Base-by-base conservation (phyloP, 2,329 filamentous ascomycete species). In the Talaromyces verruculosus region DNA sequence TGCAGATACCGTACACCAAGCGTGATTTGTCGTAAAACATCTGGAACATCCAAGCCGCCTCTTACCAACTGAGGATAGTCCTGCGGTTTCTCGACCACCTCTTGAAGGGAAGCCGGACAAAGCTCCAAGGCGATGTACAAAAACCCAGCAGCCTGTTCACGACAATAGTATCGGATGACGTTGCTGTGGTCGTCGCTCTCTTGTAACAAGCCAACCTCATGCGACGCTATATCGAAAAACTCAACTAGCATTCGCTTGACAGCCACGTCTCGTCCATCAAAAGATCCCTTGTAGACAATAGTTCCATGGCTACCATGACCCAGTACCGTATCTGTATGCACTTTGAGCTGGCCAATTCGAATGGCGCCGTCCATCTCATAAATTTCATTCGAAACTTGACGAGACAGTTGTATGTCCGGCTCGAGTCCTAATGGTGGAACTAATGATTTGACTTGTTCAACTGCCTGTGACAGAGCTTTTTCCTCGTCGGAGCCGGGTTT, bases 231-330 rank as follows among this genome's bases (percentile, higher is more conserved):
- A 69, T 97, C 94, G 75, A 93, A 97, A 72, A 97, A 97, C 71
- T 97, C 92, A 39, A 94, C 92, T 67, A 98, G 84, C 92, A 99
- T 96, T 39, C 95, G 88, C 83, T 99, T 99, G 58, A 99, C 92
- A 0, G 95, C 95, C 30, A 99, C 94, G 53, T 93, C 90, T 61
- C 93, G 89, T 28, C 93, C 93, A 76, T 96, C 95, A 76, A 96
- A 98, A 63, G 89, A 91, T n/a, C 95, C 95, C 59, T 92, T 90
- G 77, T 95, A 98, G 0, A 99, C 95, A 63, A 96, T 88, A 0
- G 95, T 99, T n/a, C 95, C 95, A 74, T 97, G 96, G 77, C 94
- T 98, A 64, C 95, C 95, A 67, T 92, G 85, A 1, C 88, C 88
- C 45, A 89, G 81, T 19, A 88, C 83, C 35, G 81, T 82, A 70